Conservation (phyloP, 495 filamentous ascomycete species). For the Rostrohypoxylon terebratum region DNA sequence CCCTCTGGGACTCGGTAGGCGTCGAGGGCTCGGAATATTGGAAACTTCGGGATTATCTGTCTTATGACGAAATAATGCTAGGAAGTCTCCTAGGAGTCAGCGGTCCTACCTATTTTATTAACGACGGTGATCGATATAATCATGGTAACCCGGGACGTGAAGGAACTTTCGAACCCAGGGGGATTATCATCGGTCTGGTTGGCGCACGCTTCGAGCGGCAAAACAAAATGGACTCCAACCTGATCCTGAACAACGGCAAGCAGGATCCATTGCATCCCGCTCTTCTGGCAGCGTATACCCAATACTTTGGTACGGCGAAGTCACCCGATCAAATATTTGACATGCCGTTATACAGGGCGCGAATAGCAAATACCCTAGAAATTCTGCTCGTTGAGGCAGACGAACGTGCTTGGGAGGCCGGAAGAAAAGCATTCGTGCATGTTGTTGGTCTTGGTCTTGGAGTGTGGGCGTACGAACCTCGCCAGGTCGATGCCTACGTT, state of each 20-base stretch:
- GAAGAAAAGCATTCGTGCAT: slow-evolving; percentile 50
- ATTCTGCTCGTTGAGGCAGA: slow-evolving; percentile 51
- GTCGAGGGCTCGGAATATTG: slow-evolving; percentile 26
- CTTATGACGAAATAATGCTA: slow-evolving; percentile 51
- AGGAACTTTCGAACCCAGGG: slow-evolving; percentile 39
- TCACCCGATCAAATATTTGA: slow-evolving; percentile 20
- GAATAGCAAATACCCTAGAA: slow-evolving; percentile 47
- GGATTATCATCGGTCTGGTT: slow-evolving; percentile 48
- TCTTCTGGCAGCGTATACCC: slow-evolving; percentile 35
- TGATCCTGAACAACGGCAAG: slow-evolving; percentile 9
- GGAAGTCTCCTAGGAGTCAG: slow-evolving; percentile 47
- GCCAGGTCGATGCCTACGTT: slow-evolving; percentile 42
- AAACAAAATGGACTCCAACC: slow-evolving; percentile 40
- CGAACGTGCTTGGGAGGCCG: slow-evolving; percentile 35
- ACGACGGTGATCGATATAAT: slow-evolving; percentile 42
- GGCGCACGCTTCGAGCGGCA: slow-evolving; percentile 46
- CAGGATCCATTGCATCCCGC: slow-evolving; percentile 25
- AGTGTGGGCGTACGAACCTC: slow-evolving; percentile 42
- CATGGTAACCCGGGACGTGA: background rate
- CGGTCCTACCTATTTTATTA: slow-evolving; percentile 47
- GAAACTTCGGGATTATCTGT: slow-evolving; percentile 34
- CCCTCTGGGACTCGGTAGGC: slow-evolving; percentile 41
- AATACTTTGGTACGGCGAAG: slow-evolving; percentile 30
- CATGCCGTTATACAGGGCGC: slow-evolving; percentile 40
- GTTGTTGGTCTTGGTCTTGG: slow-evolving; percentile 56